These are phyloP conservation scores for Leishmania arabica DNA, from an alignment of 208 protist species.

Conservation along the genomic window DNA sequence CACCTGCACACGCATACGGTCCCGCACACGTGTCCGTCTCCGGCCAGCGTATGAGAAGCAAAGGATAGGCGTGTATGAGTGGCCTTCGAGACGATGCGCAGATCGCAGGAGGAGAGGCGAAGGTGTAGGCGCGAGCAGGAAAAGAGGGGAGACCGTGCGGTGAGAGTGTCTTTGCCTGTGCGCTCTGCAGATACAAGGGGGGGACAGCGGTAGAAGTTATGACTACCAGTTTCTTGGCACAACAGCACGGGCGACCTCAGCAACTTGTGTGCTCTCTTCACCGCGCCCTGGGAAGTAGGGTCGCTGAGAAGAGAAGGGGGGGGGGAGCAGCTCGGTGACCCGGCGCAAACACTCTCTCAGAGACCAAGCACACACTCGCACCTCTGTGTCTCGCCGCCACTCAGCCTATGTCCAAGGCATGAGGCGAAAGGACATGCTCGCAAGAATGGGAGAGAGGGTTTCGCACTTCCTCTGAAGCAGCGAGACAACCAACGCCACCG, in stretches of 20 bases:
- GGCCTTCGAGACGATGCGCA: slow-evolving; percentile 1
- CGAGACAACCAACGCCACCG: neutral
- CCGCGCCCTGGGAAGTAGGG: neutral
- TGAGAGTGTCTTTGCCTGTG: neutral
- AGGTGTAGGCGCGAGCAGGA: neutral
- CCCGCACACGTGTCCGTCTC: neutral
- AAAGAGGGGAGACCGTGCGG: too few species aligned
- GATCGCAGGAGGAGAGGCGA: neutral
- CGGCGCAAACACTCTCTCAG: neutral
- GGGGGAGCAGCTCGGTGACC: neutral
- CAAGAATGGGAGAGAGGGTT: neutral
- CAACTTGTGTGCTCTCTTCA: neutral
- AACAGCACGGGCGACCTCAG: neutral
- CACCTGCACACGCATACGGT: neutral
- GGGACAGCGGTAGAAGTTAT: neutral
- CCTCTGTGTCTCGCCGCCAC: neutral
- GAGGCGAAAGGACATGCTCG: neutral
- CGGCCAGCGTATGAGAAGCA: neutral
- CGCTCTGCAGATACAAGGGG: neutral
- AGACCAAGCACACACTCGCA: neutral
- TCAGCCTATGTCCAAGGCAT: neutral
- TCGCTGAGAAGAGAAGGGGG: neutral
- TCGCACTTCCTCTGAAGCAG: neutral
- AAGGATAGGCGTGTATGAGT: neutral
- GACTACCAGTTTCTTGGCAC: neutral